A percentile compares a stretch with the other conserved stretches of the same genome.
Evolutionary conservation across 2,329 filamentous ascomycete genomes (phyloP).

Genomic region (Phaeosphaeriaceae sp.): DNA sequence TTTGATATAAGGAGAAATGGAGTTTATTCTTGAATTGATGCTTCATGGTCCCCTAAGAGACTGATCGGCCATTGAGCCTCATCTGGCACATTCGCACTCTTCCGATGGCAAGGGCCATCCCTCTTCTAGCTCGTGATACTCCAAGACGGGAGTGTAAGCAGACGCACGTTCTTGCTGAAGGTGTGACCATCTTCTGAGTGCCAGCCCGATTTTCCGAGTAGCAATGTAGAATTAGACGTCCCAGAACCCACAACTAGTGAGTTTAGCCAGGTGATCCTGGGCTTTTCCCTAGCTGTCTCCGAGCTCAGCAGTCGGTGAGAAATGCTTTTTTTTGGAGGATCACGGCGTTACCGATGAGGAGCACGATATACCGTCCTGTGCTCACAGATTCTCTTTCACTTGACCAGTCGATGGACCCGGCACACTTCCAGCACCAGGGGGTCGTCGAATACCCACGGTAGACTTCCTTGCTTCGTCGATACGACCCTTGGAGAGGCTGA

Average conservation of each 20-base stretch:
- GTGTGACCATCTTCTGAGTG: neutral
- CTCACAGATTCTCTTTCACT: slow-evolving; percentile 5
- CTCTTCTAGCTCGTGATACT: neutral
- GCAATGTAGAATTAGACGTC: neutral
- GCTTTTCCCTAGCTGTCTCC: neutral
- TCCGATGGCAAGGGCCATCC: neutral
- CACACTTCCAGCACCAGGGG: slow-evolving; percentile 31
- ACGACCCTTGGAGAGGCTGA: slow-evolving; percentile 81
- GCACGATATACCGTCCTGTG: neutral
- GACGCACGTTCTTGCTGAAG: neutral
- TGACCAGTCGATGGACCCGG: neutral
- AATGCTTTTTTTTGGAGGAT: too few species aligned
- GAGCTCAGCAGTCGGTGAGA: neutral
- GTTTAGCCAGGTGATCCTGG: neutral
- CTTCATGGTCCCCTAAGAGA: neutral
- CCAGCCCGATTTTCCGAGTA: neutral
- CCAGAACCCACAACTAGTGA: neutral
- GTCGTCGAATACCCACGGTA: slow-evolving; percentile 42
- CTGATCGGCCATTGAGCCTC: neutral
- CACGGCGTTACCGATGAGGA: neutral
- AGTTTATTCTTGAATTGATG: neutral
- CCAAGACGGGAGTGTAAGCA: neutral
- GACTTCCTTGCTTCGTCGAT: slow-evolving; percentile 72
- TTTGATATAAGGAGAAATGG: neutral
- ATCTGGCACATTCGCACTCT: neutral